These are phyloP conservation scores for Grigorovia yakushimaensis DNA, from an alignment of 805 yeast species.

Conservation along the genomic window DNA sequence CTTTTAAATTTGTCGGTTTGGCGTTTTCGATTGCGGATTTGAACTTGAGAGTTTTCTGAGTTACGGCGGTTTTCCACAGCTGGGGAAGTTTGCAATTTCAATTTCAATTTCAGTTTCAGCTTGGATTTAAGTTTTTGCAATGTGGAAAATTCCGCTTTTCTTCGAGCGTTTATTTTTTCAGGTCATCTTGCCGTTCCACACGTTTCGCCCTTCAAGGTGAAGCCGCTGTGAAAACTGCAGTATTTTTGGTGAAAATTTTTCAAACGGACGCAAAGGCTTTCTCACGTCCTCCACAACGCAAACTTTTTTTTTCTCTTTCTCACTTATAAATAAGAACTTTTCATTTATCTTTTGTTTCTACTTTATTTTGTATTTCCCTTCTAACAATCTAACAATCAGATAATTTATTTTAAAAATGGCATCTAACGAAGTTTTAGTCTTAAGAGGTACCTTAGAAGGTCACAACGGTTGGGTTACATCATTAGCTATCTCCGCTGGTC, in stretches of 20 bases:
- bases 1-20: too few relatives aligned
- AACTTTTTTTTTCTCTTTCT: background rate
- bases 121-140: too few relatives aligned
- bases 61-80: too few relatives aligned
- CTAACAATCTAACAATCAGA: slow-evolving; percentile 6
- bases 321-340: slow-evolving; percentile 1
- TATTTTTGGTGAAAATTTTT: slow-evolving; percentile 17
- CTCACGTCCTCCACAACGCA: slow-evolving; percentile 3
- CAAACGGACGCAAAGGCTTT: slow-evolving; percentile 9
- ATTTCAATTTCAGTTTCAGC: too few relatives aligned
- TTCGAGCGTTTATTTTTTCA: too few relatives aligned
- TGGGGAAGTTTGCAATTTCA: too few relatives aligned
- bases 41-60: too few relatives aligned
- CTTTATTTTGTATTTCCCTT: background rate
- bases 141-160: too few relatives aligned
- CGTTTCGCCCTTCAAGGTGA: slow-evolving; percentile 9
- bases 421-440: slow-evolving; percentile 88
- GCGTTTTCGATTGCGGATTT: too few relatives aligned
- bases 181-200: slow-evolving; percentile 9
- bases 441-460: slow-evolving; percentile 99
- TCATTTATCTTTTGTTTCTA: background rate
- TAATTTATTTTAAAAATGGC: slow-evolving; percentile 39
- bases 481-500: slow-evolving; percentile 93
- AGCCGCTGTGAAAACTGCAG: slow-evolving; percentile 16
- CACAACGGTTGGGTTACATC: slow-evolving; percentile 97